A percentile compares a stretch with the other conserved stretches of the same genome.
These are phyloP conservation scores for Trametes coccinea DNA, from an alignment of 768 basidiomycete genomes.

Conservation along the genomic window DNA sequence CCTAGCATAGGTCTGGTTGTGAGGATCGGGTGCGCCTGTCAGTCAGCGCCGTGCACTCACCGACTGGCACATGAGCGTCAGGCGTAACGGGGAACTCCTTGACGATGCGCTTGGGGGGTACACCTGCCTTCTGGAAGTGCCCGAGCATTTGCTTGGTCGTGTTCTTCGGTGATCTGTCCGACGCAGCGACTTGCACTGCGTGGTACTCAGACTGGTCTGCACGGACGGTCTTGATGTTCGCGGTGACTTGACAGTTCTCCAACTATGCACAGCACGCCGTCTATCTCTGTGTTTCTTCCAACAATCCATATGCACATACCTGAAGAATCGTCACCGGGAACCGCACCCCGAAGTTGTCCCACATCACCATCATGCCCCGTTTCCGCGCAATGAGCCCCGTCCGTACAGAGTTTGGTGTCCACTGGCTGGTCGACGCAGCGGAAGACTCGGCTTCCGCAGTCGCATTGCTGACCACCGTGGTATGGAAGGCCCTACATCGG, in stretches of 20 bases:
- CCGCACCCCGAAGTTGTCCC: slow-evolving; percentile 86
- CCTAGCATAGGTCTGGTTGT: slow-evolving; percentile 45
- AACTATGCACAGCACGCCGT: slow-evolving; percentile 47
- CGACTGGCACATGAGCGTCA: slow-evolving; percentile 88
- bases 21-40: not conserved
- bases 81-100: slow-evolving; percentile 87
- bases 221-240: slow-evolving; percentile 66
- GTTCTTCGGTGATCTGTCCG: slow-evolving; percentile 69
- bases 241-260: slow-evolving; percentile 88
- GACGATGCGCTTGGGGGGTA: slow-evolving; percentile 79
- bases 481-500: slow-evolving; percentile 46
- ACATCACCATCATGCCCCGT: slow-evolving; percentile 92
- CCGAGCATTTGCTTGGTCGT: slow-evolving; percentile 82
- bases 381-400: slow-evolving; percentile 94
- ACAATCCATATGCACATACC: slow-evolving; percentile 43
- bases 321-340: slow-evolving; percentile 94
- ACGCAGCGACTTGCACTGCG: slow-evolving; percentile 91
- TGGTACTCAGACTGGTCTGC: slow-evolving; percentile 75
- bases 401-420: slow-evolving; percentile 82
- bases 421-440: slow-evolving; percentile 49
- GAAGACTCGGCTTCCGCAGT: slow-evolving; percentile 34
- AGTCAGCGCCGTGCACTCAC: slow-evolving; percentile 44
- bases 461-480: slow-evolving; percentile 38
- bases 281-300: not conserved
- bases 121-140: slow-evolving; percentile 83